Conservation (phyloP, 352 stramenopile genomes). For the Blastocystis hominis region DNA sequence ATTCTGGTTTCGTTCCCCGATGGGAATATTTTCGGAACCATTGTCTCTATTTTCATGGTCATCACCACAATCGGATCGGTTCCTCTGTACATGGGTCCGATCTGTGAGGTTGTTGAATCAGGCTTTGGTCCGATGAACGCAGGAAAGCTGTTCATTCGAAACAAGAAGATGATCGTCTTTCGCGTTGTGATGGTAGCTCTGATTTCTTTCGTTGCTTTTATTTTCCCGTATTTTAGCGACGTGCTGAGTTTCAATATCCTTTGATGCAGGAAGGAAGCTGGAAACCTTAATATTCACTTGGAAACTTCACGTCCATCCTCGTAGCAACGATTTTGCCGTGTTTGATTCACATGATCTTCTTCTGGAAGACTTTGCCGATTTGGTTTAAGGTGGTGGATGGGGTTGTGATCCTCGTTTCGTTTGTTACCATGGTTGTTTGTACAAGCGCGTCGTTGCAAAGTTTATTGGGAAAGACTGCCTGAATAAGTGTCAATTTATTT, state of each 20-base stretch:
- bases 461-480: neutral
- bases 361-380: neutral
- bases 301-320: conserved; percentile 17
- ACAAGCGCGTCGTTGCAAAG: neutral
- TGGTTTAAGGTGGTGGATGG: neutral
- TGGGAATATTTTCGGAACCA: neutral
- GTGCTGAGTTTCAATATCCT: conserved; percentile 28
- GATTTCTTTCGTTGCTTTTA: neutral
- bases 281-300: neutral
- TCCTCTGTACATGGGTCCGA: neutral
- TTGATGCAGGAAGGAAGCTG: neutral
- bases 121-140: neutral
- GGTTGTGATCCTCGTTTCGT: neutral
- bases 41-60: conserved; percentile 2
- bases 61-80: conserved; percentile 11
- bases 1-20: neutral
- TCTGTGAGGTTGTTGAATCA: neutral
- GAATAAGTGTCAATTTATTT: no score
- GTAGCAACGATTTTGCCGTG: conserved; percentile 1
- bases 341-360: conserved; percentile 3
- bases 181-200: neutral
- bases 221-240: conserved; percentile 12
- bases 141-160: neutral
- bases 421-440: neutral
- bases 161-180: neutral